phyloP scores from a whole-genome alignment of 2,329 filamentous ascomycete genomes.

The Trichoderma arundinaceum region DNA sequence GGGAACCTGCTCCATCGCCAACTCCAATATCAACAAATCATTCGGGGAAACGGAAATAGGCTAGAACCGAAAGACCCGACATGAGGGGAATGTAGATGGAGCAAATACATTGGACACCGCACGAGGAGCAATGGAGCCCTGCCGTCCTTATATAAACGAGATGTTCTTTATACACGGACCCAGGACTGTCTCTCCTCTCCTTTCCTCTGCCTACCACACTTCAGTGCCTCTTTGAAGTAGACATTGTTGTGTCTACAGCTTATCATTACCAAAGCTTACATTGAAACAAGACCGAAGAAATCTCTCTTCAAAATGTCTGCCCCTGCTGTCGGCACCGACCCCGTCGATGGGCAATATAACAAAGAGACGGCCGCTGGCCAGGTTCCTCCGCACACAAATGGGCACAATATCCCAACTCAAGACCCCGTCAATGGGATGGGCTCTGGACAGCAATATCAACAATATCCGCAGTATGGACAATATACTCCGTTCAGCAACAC shows the following conservation, averaged over 20 bases:
- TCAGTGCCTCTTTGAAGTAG: not conserved
- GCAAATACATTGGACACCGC: conserved; percentile 1
- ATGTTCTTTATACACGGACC: not conserved
- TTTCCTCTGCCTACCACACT: not conserved
- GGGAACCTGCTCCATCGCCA: conserved; percentile 10
- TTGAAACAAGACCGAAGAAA: not conserved
- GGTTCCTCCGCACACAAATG: conserved; percentile 23
- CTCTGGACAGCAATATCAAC: not conserved
- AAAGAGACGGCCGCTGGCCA: conserved; percentile 6
- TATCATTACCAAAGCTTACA: not conserved
- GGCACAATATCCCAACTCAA: conserved; percentile 1
- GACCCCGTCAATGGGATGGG: conserved; percentile 14
- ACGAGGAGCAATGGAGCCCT: conserved; percentile 1
- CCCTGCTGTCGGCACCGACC: conserved; percentile 10
- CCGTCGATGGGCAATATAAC: conserved; percentile 26
- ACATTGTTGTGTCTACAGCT: not conserved
- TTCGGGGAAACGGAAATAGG: conserved; percentile 25
- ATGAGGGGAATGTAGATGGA: conserved; percentile 14
- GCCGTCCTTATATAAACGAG: conserved; percentile 21
- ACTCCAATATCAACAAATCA: conserved; percentile 1
- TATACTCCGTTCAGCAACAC: conserved; percentile 6
- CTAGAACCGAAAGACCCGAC: conserved; percentile 10
- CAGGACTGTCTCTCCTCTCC: not conserved
- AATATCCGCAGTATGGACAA: conserved; percentile 12
- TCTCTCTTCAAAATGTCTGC: conserved; percentile 28